Conservation (phyloP, 2,329 filamentous ascomycete genomes). For the Epichloe amarillans region DNA sequence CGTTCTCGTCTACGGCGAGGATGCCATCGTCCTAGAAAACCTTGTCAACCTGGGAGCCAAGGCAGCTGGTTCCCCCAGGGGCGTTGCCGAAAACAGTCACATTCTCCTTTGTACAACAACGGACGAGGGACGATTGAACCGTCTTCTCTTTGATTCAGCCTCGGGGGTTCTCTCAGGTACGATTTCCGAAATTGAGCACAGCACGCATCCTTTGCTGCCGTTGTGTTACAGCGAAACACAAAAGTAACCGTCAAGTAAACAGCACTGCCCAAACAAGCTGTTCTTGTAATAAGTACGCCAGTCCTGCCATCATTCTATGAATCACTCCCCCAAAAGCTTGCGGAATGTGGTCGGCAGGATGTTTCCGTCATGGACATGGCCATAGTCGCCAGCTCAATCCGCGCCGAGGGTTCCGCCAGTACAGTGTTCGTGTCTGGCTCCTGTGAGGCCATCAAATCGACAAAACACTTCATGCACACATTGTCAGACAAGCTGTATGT, state of each 20-base stretch:
- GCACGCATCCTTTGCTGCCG: too few species aligned
- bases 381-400: conserved; percentile 3
- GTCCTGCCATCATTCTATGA: conserved; percentile 2
- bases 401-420: background rate
- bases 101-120: conserved; percentile 4
- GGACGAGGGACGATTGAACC: conserved; percentile 2
- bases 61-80: background rate
- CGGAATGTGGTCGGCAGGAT: background rate
- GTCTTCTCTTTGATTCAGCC: background rate
- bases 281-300: conserved; percentile 4
- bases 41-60: conserved; percentile 1
- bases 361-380: conserved; percentile 6
- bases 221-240: too few species aligned
- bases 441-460: conserved; percentile 32
- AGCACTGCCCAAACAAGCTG: conserved; percentile 1
- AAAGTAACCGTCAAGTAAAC: too few species aligned
- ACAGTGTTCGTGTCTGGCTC: conserved; percentile 45
- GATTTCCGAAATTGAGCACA: too few species aligned
- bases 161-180: too few species aligned
- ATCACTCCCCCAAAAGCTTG: background rate
- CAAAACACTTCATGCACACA: conserved; percentile 38
- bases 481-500: conserved; percentile 45
- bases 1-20: background rate
- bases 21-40: background rate
- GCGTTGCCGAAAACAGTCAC: background rate